Base-by-base conservation (phyloP, 805 yeast species). In the Groenewaldozyma salmanticensis region DNA sequence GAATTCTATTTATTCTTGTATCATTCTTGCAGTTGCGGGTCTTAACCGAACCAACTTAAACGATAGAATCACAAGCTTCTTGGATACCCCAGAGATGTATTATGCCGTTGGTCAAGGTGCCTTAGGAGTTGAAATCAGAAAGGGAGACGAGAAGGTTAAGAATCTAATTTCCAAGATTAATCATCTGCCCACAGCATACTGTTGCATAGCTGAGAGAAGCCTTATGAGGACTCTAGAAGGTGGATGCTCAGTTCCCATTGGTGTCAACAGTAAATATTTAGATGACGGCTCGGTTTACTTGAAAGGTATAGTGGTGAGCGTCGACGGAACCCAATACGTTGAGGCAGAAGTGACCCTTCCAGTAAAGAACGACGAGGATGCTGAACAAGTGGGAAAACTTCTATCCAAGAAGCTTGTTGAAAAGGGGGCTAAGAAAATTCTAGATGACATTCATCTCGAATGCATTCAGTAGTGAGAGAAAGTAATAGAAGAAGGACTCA, bases 61-160 rank as follows among this genome's bases (percentile, higher is more conserved):
- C n/a, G 60, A 75, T 50, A 70, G 96, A 59, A 86, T 92, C 56
- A 78, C 95, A 4, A 68, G 73, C 47, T 71, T 68, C 49, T 68
- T 92, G 47, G 75, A 79, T 42, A 70, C 77, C 4, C 81, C 84
- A 27, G 83, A 80, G 42, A 84, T 90, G 95, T 81, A 78, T 58
- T 84, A 90, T 58, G 96, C 98, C 1, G 96, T 92, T 35, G 98
- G 98, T n/a, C 98, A 92, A 66, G 98, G 98, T 48, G 97, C 97
- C 0, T 64, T 92, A 35, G 98, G 97, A 16, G 67, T 92, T 21
- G 98, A 92, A 64, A 84, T 90, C 50, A 73, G 94, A 52, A 71
- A 71, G 44, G 73, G 71, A 44, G 95, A 92, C 60, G 54, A 60
- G 4, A 64, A 67, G 38, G 74, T 83, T 62, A 61, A 70, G 42